Conservation (phyloP, 2,329 filamentous ascomycete genomes). For the Aspergillus sp. region DNA sequence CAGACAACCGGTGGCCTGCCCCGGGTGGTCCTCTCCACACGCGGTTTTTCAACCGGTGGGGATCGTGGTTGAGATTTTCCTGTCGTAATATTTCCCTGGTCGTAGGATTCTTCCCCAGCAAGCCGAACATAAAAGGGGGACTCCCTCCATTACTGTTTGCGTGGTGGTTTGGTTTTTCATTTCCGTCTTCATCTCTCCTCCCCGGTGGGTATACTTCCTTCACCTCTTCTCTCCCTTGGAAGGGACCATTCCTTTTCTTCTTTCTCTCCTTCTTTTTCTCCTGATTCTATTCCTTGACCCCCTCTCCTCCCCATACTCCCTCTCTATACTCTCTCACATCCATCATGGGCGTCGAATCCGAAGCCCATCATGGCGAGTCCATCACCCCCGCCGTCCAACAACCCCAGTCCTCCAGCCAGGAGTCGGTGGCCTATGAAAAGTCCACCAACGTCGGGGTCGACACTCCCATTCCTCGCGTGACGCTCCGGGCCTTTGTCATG, state of each 20-base stretch:
- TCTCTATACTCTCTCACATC: neutral
- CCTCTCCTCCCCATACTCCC: neutral
- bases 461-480: constrained; percentile 34
- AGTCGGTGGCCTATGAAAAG: constrained; percentile 25
- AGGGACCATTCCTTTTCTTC: neutral
- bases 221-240: neutral
- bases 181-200: neutral
- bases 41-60: neutral
- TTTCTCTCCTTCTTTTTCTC: neutral
- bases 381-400: constrained; percentile 26
- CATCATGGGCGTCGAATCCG: constrained; percentile 31
- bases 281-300: neutral
- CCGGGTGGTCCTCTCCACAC: constrained; percentile 15
- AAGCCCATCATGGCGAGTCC: constrained; percentile 30
- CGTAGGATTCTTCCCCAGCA: no score
- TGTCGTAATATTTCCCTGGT: neutral
- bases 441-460: constrained; percentile 24
- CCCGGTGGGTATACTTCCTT: neutral
- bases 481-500: constrained; percentile 39
- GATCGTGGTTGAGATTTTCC: neutral
- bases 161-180: constrained; percentile 1
- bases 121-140: constrained; percentile 9
- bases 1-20: constrained; percentile 1
- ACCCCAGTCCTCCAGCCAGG: constrained; percentile 22
- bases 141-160: constrained; percentile 5